Base-by-base conservation (phyloP, 1,139 yeast genomes). In the Pichia kudriavzevii region DNA sequence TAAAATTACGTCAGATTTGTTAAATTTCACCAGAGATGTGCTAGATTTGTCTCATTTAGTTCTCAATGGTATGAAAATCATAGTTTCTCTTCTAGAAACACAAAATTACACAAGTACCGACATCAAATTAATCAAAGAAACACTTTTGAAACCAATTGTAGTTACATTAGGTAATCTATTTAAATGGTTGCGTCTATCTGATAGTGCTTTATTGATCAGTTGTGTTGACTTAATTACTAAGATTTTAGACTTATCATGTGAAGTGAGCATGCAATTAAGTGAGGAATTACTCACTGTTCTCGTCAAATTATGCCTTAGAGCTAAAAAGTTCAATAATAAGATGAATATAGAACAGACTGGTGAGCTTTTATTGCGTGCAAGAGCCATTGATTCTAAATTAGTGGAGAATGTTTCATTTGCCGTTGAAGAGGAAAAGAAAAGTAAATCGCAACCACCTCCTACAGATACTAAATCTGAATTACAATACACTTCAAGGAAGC, bases 121-220 rank as follows among this genome's bases (percentile, higher is more conserved):
- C 15, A 9, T 31, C 4, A 42, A 40, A 7, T 19, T 25, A 1
- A 33, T 48, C 8, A 45, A 44, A 14, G 49, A 47, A 16, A 40
- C 49, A 11, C 48, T 67, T 22, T 62, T 63, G 36, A 49, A 49
- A 24, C 61, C 56, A 13, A 66, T 66, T 33, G 58, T 72, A 61
- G 52, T 59, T 18, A 72, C 85, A 0, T 75, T 80, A 45, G 65
- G 67, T 18, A 64, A 75, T 41, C 75, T 82, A 62, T 66, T 83
- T 31, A 77, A 75, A 24, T 83, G 96, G 93, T 63, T 88, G 26
- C 67, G 94, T 42, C 63, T 88, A 34, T 85, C 88, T 38, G 96
- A 88, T 58, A 64, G 72, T 9, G 79, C 85, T 3, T 63, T 88
- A 30, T 64, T 87, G 30, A 75, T 73, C 25, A 72, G 87, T 1